Conservation (phyloP, 192 early-diverging fungal species). For the Backusella sp. region DNA sequence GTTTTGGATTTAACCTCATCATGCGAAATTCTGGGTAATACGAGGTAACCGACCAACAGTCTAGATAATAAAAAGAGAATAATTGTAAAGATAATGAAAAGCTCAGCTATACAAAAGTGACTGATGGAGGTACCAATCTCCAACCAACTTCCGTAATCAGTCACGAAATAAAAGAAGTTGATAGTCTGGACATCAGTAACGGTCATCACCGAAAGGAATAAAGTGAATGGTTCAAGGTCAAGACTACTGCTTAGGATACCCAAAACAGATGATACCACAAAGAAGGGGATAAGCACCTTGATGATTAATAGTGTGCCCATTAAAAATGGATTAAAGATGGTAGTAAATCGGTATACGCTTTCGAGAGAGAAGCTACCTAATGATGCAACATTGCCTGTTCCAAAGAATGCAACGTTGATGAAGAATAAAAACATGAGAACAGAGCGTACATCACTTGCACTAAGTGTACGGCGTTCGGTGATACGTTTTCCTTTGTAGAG, state of each 20-base stretch:
- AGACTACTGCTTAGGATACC: constrained; percentile 74
- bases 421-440: constrained; percentile 84
- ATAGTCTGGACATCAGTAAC: constrained; percentile 93
- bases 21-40: constrained; percentile 12
- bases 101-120: constrained; percentile 91
- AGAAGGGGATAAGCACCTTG: constrained; percentile 95
- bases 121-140: constrained; percentile 97
- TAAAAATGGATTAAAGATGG: constrained; percentile 87
- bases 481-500: constrained; percentile 35
- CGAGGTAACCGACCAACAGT: constrained; percentile 43
- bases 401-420: constrained; percentile 94
- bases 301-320: constrained; percentile 84
- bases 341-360: constrained; percentile 87
- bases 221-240: constrained; percentile 78
- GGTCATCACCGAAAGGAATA: constrained; percentile 84
- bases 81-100: constrained; percentile 91
- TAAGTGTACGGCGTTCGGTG: constrained; percentile 15
- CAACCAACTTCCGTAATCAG: constrained; percentile 91
- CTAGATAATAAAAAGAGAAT: constrained; percentile 81
- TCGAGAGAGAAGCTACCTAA: constrained; percentile 83
- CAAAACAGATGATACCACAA: constrained; percentile 82
- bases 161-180: constrained; percentile 95
- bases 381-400: constrained; percentile 93
- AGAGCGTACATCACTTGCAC: constrained; percentile 53
- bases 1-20: neutral